Percentiles rank a stretch among this genome's conserved stretches.
Evolutionary conservation across 148 eudicot genomes (phyloP).

Genomic region (Dianthus caryophyllus): DNA sequence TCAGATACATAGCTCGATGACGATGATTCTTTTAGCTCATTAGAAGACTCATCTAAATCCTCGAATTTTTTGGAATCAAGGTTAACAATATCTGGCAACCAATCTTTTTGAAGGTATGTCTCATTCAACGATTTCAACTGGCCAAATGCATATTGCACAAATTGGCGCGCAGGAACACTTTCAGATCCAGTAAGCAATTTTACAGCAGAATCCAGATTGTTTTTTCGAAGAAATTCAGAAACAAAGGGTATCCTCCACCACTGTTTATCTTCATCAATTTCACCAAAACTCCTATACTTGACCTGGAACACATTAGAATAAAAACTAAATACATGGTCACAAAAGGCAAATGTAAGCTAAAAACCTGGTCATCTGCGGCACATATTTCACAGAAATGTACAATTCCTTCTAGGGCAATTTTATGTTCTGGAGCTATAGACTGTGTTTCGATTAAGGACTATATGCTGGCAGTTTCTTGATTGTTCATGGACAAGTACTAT

Average conservation of each 20-base stretch:
- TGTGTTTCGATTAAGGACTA: neutral
- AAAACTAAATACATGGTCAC: constrained; percentile 8
- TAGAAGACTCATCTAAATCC: constrained; percentile 26
- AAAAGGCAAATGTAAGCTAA: constrained; percentile 8
- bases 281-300: constrained; percentile 68
- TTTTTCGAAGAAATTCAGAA: constrained; percentile 66
- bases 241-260: constrained; percentile 86
- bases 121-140: constrained; percentile 73
- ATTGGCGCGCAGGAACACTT: constrained; percentile 79
- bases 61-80: constrained; percentile 19
- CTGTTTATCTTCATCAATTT: constrained; percentile 73
- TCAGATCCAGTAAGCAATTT: constrained; percentile 76
- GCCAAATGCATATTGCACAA: constrained; percentile 87
- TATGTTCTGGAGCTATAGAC: neutral
- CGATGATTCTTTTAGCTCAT: constrained; percentile 27
- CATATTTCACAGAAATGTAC: neutral
- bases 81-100: constrained; percentile 30
- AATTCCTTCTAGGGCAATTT: neutral
- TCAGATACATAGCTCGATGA: constrained; percentile 24
- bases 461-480: neutral
- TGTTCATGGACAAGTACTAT: neutral
- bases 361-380: neutral
- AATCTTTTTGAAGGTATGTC: constrained; percentile 48
- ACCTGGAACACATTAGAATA: constrained; percentile 38
- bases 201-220: constrained; percentile 67